Conservation (phyloP, 148 eudicot species). For the Vaccinium corymbosum region DNA sequence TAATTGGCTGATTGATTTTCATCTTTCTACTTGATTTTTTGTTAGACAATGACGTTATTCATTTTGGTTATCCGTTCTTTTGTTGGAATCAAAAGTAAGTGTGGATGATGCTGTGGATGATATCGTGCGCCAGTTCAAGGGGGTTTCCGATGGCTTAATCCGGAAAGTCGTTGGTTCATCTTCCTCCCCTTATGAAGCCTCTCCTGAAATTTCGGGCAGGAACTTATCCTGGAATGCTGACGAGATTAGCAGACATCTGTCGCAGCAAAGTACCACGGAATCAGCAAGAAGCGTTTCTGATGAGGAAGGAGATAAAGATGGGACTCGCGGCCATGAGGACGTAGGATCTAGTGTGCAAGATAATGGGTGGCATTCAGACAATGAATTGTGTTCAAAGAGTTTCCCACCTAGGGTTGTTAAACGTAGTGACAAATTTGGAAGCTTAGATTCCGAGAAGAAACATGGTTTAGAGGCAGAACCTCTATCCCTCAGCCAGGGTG, state of each 20-base stretch:
- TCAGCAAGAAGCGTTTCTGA: conserved; percentile 60
- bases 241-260: conserved; percentile 41
- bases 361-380: conserved; percentile 81
- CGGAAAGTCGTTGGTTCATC: conserved; percentile 69
- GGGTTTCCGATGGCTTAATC: conserved; percentile 86
- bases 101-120: conserved; percentile 99
- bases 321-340: conserved; percentile 37
- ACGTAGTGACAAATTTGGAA: conserved; percentile 28
- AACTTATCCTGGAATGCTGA: conserved; percentile 48
- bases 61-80: background rate
- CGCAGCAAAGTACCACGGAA: conserved; percentile 48
- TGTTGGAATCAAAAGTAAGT: conserved; percentile 47
- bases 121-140: conserved; percentile 89
- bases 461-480: conserved; percentile 30
- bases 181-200: conserved; percentile 38
- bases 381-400: conserved; percentile 58
- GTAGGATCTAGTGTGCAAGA: conserved; percentile 34
- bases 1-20: background rate
- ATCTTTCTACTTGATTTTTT: background rate
- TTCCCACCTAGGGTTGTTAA: conserved; percentile 52
- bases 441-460: conserved; percentile 36
- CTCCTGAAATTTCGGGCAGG: conserved; percentile 37
- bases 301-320: conserved; percentile 63
- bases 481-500: conserved; percentile 18
- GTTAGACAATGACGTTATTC: conserved; percentile 5